These are phyloP conservation scores for Scenedesmus sp. DNA, from an alignment of 163 green algal species.

Conservation along the genomic window DNA sequence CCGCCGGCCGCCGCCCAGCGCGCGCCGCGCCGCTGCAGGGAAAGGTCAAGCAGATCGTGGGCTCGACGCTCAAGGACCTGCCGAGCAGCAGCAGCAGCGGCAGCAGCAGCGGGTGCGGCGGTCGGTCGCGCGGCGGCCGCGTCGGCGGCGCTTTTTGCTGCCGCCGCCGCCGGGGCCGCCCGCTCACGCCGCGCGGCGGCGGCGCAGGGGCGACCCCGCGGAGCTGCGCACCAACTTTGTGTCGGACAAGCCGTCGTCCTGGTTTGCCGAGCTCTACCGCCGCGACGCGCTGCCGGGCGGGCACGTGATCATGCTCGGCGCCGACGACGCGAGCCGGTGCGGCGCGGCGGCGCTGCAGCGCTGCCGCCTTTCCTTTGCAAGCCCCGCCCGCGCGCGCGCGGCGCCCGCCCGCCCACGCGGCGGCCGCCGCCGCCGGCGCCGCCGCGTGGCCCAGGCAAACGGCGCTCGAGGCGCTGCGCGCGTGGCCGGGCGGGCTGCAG, in stretches of 20 bases:
- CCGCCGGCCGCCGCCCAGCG: neutral
- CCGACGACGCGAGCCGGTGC: slow-evolving; percentile 75
- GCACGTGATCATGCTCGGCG: slow-evolving; percentile 98
- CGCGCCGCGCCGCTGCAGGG: slow-evolving; percentile 66
- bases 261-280: slow-evolving; percentile 91
- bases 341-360: no score
- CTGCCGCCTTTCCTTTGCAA: no score
- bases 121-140: neutral
- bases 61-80: slow-evolving; percentile 89
- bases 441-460: slow-evolving; percentile 54
- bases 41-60: slow-evolving; percentile 99
- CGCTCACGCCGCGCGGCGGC: neutral
- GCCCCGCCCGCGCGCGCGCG: no score
- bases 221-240: slow-evolving; percentile 97
- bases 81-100: slow-evolving; percentile 28
- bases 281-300: slow-evolving; percentile 85
- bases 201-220: slow-evolving; percentile 36
- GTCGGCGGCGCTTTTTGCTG: no score
- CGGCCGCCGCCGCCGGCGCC: no score
- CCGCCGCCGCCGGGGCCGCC: no score
- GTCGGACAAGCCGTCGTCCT: slow-evolving; percentile 82
- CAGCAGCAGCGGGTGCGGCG: neutral
- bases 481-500: slow-evolving; percentile 92
- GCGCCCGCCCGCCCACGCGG: no score
- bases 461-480: slow-evolving; percentile 78